A percentile compares a stretch with the other conserved stretches of the same genome.
Evolutionary conservation across 352 stramenopile genomes (phyloP).

Genomic region (Pythium graminicola): DNA sequence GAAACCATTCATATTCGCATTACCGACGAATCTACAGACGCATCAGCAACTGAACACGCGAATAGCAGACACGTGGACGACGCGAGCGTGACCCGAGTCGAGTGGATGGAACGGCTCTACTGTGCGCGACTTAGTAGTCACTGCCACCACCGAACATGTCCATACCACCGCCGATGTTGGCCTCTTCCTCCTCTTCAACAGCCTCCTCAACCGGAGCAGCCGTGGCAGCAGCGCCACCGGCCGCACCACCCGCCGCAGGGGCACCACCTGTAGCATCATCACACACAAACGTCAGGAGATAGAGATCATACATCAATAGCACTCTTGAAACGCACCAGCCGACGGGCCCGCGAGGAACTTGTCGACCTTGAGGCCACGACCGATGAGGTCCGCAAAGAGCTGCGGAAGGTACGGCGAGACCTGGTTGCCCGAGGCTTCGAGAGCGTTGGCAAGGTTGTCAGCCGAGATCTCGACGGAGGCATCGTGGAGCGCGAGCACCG

Average conservation of each 20-base stretch:
- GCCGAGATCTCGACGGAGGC: slow-evolving; percentile 67
- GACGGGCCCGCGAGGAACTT: slow-evolving; percentile 86
- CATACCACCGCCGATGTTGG: slow-evolving; percentile 71
- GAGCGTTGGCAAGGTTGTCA: slow-evolving; percentile 66
- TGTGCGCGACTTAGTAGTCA: slow-evolving; percentile 63
- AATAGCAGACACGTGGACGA: slow-evolving; percentile 4
- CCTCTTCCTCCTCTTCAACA: slow-evolving; percentile 84
- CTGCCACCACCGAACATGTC: slow-evolving; percentile 84
- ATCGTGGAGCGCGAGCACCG: slow-evolving; percentile 75
- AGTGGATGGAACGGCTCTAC: slow-evolving; percentile 2
- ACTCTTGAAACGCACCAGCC: slow-evolving; percentile 49
- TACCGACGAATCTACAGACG: slow-evolving; percentile 23
- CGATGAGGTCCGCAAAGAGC: slow-evolving; percentile 80
- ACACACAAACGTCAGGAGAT: slow-evolving; percentile 1
- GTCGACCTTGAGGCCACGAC: slow-evolving; percentile 74
- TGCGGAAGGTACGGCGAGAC: slow-evolving; percentile 71
- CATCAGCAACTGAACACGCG: slow-evolving; percentile 10
- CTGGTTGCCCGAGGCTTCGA: slow-evolving; percentile 72
- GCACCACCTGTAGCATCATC: slow-evolving; percentile 28
- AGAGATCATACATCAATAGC: too few species aligned
- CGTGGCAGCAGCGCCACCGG: slow-evolving; percentile 38
- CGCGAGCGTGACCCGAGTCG: slow-evolving; percentile 5
- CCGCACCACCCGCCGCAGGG: slow-evolving; percentile 43
- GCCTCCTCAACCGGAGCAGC: slow-evolving; percentile 45
- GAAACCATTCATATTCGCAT: slow-evolving; percentile 79